Base-by-base conservation (phyloP, 1,284 basidiomycete species). In the Ustilago vetiveriae region DNA sequence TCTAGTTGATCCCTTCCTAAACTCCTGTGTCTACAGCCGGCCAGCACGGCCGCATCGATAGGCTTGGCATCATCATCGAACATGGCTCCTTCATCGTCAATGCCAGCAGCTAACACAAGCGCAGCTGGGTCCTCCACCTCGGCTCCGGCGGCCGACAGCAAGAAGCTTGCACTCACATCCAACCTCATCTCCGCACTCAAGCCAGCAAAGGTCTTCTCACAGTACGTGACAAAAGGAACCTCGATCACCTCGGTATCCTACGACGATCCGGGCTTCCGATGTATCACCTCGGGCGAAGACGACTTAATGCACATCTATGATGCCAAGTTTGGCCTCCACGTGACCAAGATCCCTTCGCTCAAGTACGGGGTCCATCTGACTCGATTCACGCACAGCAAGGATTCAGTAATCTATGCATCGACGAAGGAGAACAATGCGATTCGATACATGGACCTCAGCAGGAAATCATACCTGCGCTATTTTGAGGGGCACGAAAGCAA, bases 331-430 rank as follows among this genome's bases (percentile, higher is more conserved):
- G 96, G 94, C 84, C 93, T 91, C 79, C 88, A 88, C 58, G 74
- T 88, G 32, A 92, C 92, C 82, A 90, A 88, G 1, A 83, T 94
- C 4, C 88, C 90, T 74, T 97, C 94, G 0, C 92, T 94, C 82
- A 99, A 99, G 83, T 98, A 98, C 82, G 96, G 96, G 1, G 90
- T 93, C 26, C 91, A 94, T 81, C 87, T 96, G 16, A 92, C 93
- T 16, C 88, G 94, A 3, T 97, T 97, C 80, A 97, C 95, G 0
- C 96, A 98, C 84, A 90, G 90, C 75, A 88, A 87, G 58, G 88
- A 88, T 0, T 88, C 90, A 5, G 90, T 98, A 53, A 82, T 98
- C 3, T 89, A 98, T 79, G 92, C 95, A 1, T 94, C 92, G 2
- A 98, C 94, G 6, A 97, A 96, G 82, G 92, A 91, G 81, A 92